Percentiles rank a stretch among this genome's conserved stretches.
Evolutionary conservation across 2,329 filamentous ascomycete species (phyloP).

Genomic region (Kalmusia sp.): DNA sequence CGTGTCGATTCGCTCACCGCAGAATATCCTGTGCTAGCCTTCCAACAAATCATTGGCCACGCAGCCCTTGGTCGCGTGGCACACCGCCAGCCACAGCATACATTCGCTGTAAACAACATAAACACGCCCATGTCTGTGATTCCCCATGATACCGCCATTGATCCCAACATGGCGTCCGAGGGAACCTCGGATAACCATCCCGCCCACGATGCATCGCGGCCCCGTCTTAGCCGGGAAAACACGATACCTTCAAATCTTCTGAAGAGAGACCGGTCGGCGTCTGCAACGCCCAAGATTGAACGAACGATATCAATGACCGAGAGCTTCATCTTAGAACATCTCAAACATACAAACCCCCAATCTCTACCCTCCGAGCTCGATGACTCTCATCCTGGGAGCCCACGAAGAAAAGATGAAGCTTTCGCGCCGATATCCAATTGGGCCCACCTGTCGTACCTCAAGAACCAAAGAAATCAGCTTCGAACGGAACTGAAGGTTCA

Average conservation of each 20-base stretch:
- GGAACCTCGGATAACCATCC: constrained; percentile 21
- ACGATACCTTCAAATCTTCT: constrained; percentile 34
- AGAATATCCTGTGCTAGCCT: constrained; percentile 17
- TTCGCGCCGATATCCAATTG: constrained; percentile 42
- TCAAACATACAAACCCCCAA: constrained; percentile 17
- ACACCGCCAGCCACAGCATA: constrained; percentile 21
- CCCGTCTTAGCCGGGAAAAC: constrained; percentile 35
- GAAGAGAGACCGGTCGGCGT: constrained; percentile 28
- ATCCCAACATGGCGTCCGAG: constrained; percentile 26
- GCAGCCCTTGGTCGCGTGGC: constrained; percentile 26
- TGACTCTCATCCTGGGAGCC: constrained; percentile 15
- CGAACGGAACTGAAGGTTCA: constrained; percentile 42
- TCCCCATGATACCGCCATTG: constrained; percentile 18
- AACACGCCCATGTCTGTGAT: constrained; percentile 14
- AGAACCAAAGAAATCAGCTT: constrained; percentile 42
- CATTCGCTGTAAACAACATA: constrained; percentile 5
- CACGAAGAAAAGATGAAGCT: constrained; percentile 25
- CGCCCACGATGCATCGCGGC: constrained; percentile 23
- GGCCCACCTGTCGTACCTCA: constrained; percentile 45
- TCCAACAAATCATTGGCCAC: constrained; percentile 19
- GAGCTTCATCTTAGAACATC: constrained; percentile 42
- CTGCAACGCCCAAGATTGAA: constrained; percentile 35
- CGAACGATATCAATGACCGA: constrained; percentile 42
- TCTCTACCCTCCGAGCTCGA: constrained; percentile 17
- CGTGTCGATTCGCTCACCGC: constrained; percentile 28